phyloP scores from a whole-genome alignment of 1,284 basidiomycete genomes.

The Malassezia slooffiae region DNA sequence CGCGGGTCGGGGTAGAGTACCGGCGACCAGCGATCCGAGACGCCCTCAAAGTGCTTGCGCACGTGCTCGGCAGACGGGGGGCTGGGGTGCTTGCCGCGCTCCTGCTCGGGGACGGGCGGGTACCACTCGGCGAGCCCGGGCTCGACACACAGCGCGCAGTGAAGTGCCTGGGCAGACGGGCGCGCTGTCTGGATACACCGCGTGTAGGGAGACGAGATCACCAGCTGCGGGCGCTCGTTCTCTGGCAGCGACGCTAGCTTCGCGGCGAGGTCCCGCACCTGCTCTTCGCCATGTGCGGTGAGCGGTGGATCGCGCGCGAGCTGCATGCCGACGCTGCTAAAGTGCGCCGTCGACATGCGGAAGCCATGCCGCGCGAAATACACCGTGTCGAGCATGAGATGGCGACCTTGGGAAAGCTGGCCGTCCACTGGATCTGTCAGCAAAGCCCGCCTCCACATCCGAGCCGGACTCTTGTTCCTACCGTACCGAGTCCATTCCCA shows the following conservation, averaged over 20 bases:
- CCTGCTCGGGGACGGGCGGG: constrained; percentile 56
- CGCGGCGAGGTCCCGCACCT: constrained; percentile 61
- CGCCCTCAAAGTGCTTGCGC: constrained; percentile 57
- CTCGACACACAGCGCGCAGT: constrained; percentile 60
- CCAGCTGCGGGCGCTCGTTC: constrained; percentile 60
- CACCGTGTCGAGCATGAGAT: constrained; percentile 56
- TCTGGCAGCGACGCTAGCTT: constrained; percentile 59
- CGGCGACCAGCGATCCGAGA: constrained; percentile 53
- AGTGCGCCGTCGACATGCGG: constrained; percentile 37
- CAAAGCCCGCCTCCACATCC: no score
- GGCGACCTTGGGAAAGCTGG: no score
- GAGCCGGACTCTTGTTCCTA: no score
- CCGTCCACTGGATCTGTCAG: no score
- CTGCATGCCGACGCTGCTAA: constrained; percentile 57
- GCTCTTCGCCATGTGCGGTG: constrained; percentile 64
- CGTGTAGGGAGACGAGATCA: constrained; percentile 55
- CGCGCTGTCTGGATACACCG: constrained; percentile 69
- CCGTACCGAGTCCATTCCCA: no score
- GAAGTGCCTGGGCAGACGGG: constrained; percentile 57
- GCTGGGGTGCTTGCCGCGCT: constrained; percentile 48
- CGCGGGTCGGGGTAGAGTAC: constrained; percentile 58
- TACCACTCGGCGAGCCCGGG: constrained; percentile 78
- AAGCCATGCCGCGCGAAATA: constrained; percentile 62
- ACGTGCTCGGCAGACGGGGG: constrained; percentile 50
- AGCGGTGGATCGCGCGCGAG: constrained; percentile 62